Evolutionary conservation across 345 rosid genomes (phyloP), one percentile per base, ranked within the genome.

Genomic region (Passiflora organensis): DNA sequence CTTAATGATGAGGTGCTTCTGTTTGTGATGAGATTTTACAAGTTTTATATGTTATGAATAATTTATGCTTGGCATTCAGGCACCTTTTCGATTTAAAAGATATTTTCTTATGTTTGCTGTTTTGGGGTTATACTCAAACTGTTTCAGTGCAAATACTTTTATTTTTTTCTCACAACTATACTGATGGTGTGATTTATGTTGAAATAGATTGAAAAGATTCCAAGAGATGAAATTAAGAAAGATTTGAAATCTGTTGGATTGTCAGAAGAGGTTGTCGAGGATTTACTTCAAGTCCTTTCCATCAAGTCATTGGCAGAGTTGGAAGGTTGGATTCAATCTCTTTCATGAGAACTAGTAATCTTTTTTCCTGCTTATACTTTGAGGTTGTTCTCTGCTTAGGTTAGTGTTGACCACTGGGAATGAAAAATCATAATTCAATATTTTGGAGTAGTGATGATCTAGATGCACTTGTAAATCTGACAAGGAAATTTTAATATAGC

Each of bases 161-260:
- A 13, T 6, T 51, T 56, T 50, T 42, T 14, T 23, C 12, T 32
- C 16, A 36, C 19, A 32, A 6, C 39, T 15, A 11, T 39, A 20
- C 51, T 60, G 42, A 38, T 38, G 43, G 14, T 52, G 46, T 18
- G 61, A 37, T 50, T 53, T 34, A 45, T 53, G 14, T 46, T 59
- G 48, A 44, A 36, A 62, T 76, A 91, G 99, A 77, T 88, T 52
- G 94, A 79, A 44, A 93, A 93, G 79, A 72, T 86, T 32, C 87
- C 94, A 32, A 23, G 76, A 8, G 85, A 82, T 72, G 96, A 77
- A 44, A 79, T 88, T 41, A 93, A 81, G 74, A 81, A 68, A 56
- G 95, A 93, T 59, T 74, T 88, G 73, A 78, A 62, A 43, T 66
- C 74, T 38, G 72, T 64, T 44, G 96, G 96, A 19, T 70, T 91